These are phyloP conservation scores for Ophiostoma sp. DNA, from an alignment of 2,329 filamentous ascomycete genomes.

Conservation along the genomic window DNA sequence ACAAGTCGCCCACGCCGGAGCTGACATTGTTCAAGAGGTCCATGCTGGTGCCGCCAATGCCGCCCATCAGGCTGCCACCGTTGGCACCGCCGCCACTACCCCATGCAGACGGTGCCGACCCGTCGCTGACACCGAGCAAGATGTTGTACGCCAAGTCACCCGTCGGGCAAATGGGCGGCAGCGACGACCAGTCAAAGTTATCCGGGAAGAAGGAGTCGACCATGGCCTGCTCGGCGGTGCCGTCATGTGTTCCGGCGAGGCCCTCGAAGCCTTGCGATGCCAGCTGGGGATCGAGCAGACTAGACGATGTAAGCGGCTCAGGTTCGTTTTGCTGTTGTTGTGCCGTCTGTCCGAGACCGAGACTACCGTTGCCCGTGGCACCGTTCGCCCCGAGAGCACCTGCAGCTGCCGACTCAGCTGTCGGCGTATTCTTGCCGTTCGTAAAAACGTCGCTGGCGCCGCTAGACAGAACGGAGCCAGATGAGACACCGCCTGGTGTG, in stretches of 20 bases:
- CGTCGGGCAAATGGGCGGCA: conserved; percentile 59
- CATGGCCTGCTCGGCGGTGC: neutral
- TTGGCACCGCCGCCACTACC: neutral
- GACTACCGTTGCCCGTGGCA: neutral
- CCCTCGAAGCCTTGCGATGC: neutral
- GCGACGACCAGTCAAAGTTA: conserved; percentile 50
- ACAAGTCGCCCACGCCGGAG: neutral
- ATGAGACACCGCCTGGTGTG: conserved; percentile 23
- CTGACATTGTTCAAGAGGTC: neutral
- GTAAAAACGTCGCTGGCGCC: conserved; percentile 25
- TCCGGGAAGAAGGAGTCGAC: conserved; percentile 44
- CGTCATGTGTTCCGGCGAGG: neutral
- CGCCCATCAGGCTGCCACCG: neutral
- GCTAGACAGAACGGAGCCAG: conserved; percentile 17
- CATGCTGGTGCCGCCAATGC: conserved; percentile 3
- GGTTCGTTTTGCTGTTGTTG: neutral
- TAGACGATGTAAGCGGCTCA: neutral
- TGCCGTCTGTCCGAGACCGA: neutral
- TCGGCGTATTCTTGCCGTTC: conserved; percentile 6
- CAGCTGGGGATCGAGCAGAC: conserved; percentile 18
- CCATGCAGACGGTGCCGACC: conserved; percentile 28
- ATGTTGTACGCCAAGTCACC: conserved; percentile 60
- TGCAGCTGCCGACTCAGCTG: neutral
- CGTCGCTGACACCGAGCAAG: conserved; percentile 45
- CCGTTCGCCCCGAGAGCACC: neutral